phyloP scores from a whole-genome alignment of 345 rosid genomes.

The Zanthoxylum bungeanum region DNA sequence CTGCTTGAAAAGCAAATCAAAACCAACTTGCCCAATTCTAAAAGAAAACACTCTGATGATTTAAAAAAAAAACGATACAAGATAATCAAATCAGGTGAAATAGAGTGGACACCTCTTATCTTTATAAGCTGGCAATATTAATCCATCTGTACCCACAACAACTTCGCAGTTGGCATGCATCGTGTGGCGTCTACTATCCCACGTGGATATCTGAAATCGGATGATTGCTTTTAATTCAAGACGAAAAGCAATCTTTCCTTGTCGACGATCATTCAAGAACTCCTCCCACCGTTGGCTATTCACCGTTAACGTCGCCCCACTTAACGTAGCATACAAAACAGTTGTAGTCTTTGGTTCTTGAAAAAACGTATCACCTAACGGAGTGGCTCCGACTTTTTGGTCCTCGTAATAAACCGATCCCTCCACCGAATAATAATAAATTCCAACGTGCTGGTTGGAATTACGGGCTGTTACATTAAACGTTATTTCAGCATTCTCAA shows the following conservation, averaged over 20 bases:
- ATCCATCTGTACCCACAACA: constrained; percentile 65
- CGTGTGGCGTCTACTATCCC: constrained; percentile 59
- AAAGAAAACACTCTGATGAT: neutral
- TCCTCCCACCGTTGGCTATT: constrained; percentile 57
- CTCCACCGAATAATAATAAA: constrained; percentile 49
- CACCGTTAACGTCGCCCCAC: constrained; percentile 56
- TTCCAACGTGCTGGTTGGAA: constrained; percentile 60
- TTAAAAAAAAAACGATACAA: neutral
- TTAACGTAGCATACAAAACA: constrained; percentile 31
- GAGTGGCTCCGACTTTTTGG: constrained; percentile 50
- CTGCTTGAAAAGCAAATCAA: neutral
- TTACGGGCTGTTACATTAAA: constrained; percentile 73
- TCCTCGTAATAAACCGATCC: constrained; percentile 63
- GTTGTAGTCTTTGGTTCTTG: constrained; percentile 80
- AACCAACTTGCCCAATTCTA: neutral
- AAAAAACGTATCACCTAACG: constrained; percentile 35
- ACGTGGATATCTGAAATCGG: constrained; percentile 64
- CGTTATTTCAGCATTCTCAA: constrained; percentile 45
- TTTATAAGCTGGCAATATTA: constrained; percentile 39
- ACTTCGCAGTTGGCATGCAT: constrained; percentile 61
- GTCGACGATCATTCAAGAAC: constrained; percentile 52
- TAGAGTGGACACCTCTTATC: constrained; percentile 69
- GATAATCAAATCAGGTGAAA: constrained; percentile 44
- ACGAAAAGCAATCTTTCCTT: constrained; percentile 57
- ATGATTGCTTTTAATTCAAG: constrained; percentile 52